Base-by-base conservation (phyloP, 192 early-diverging fungal genomes). In the Entophlyctis luteolus region DNA sequence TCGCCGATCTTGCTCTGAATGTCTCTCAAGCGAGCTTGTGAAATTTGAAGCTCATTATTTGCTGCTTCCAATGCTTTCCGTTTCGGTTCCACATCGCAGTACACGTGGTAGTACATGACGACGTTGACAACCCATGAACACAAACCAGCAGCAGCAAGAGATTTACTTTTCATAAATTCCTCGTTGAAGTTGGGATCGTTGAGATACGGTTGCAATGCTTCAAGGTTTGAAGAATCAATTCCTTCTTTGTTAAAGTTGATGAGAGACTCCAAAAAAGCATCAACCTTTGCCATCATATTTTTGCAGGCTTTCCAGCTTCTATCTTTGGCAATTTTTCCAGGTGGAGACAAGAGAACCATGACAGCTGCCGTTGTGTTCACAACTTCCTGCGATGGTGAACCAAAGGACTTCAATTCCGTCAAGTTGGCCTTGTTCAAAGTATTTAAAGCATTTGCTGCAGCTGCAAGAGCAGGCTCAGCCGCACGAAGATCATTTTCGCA, bases 221-320 rank as follows among this genome's bases (percentile, higher is more conserved):
- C 85, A 67, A 87, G 62, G 68, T 84, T 86, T 25, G 84, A 73
- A 25, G 18, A 28, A 67, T 86, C 84, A 53, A 87, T 87, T 38
- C 79, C 73, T 70, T 87, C 85, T 66, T 87, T 87, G 67, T 87
- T 82, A 62, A 87, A 87, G 32, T 70, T 82, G 55, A 86, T 76
- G 34, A 87, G 54, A 23, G 70, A 73, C 18, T 87, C 84, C 53
- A 87, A 70, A 75, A 87, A 87, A n/a, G 72, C 71, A 54, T 87
- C 85, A 16, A 87, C 85, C 67, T 87, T 87, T 14, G 85, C 85
- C 85, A 87, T 87, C 83, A 87, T 87, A 56, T 83, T 84, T 59
- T 87, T 87, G 27, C 70, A 73, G 1, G 85, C 85, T 71, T 87
- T 87, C 85, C 85, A 87, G 45, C 75, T 81, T 32, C 85, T 54